A percentile compares a stretch with the other conserved stretches of the same genome.
phyloP scores from a whole-genome alignment of 805 yeast genomes.

The Candida glaebosa region DNA sequence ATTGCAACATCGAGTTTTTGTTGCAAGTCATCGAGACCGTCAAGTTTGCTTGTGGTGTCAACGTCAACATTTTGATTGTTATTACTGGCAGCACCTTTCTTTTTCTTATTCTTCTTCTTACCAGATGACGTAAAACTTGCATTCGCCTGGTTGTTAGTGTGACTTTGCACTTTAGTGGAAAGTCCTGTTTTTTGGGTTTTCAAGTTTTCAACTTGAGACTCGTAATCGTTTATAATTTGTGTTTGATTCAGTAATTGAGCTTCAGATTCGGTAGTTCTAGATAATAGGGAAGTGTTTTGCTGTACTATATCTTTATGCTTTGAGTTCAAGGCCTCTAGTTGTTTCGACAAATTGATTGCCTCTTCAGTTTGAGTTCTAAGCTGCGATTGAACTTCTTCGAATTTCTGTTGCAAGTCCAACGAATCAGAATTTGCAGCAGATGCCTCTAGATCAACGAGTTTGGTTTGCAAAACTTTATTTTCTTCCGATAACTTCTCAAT shows the following conservation, averaged over 20 bases:
- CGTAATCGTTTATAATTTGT: neutral
- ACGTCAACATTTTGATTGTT: neutral
- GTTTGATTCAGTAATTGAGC: neutral
- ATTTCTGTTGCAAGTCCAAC: neutral
- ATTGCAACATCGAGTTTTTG: neutral
- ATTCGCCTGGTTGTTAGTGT: neutral
- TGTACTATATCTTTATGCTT: neutral
- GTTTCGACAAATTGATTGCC: neutral
- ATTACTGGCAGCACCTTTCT: conserved; percentile 3
- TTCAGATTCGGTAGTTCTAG: neutral
- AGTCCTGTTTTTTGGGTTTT: conserved; percentile 6
- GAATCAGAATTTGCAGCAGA: neutral
- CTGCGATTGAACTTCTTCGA: neutral
- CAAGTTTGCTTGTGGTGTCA: neutral
- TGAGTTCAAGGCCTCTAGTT: neutral
- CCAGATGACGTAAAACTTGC: conserved; percentile 1
- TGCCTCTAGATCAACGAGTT: neutral
- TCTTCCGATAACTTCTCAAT: conserved; percentile 2
- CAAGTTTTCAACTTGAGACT: conserved; percentile 6
- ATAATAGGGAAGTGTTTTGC: neutral
- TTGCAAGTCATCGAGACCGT: conserved; percentile 8
- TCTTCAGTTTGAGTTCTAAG: neutral
- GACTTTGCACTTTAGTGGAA: neutral
- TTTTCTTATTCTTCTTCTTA: conserved; percentile 15
- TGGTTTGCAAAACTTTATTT: neutral